Base-by-base conservation (phyloP, 148 eudicot species). In the Rhododendron vialii region DNA sequence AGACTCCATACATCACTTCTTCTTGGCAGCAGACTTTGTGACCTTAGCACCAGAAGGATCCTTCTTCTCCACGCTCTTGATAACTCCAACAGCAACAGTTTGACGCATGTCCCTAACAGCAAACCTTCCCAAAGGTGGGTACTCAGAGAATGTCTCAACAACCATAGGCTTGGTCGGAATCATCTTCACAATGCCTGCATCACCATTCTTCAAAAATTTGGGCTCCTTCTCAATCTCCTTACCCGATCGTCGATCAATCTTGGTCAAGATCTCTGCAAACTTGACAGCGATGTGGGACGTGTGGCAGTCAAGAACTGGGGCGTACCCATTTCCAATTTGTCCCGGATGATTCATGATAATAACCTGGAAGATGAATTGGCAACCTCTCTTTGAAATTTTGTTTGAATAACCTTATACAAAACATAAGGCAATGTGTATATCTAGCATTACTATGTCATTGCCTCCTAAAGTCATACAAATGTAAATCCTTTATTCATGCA, bases 221-320 rank as follows among this genome's bases (percentile, higher is more conserved):
- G 69, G 69, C 69, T 63, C 69, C 69, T 63, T 63, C 28, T 63
- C 69, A 20, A 63, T 63, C 10, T 63, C 69, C 28, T 63, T 63
- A 7, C 69, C 69, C 38, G 90, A 88, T 22, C 90, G 87, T 65
- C 90, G 78, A 71, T 88, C 90, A 48, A 88, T 88, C 90, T 88
- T 88, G 85, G 90, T 88, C 79, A 82, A 20, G 11, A 88, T 47
- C 45, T 88, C 90, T 38, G 75, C 86, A 69, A 88, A 88, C 87
- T 88, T 88, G 1, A 88, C 90, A 3, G 90, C 90, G 51, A 88
- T 88, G 86, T 88, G 90, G 73, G 67, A 86, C 4, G 90, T 88
- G 90, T 88, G 90, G 81, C 90, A 88, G 28, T 88, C 90, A 15
- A 88, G 90, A 87, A 88, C 90, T 5, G 90, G 90, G 28, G 90